Base-by-base conservation (phyloP, 2,329 filamentous ascomycete species). In the Cladorrhinum sp. region DNA sequence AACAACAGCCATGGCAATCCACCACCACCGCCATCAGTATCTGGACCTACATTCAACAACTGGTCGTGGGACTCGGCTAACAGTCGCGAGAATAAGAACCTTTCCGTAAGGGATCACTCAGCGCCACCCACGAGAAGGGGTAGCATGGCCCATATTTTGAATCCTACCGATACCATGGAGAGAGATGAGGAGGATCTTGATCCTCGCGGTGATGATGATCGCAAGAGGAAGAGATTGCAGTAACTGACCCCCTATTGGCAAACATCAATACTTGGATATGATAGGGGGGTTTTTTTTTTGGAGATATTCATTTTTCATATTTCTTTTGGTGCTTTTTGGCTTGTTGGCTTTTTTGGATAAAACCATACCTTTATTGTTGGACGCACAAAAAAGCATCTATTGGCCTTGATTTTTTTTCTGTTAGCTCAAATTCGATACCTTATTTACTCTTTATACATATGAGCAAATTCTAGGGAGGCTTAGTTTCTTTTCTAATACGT, bases 141-240 rank as follows among this genome's bases (percentile, higher is more conserved):
- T 23, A 86, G 83, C 71, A 85, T 86, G 82, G 83, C 83, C 0
- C 83, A 86, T 62, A 86, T 86, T 18, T 74, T 86, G n/a, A 86
- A 86, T 67, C 83, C 83, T 0, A 82, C 82, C 23, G 81, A 84
- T 56, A 84, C 80, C 20, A 77, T 76, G 5, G 83, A 85, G 70
- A 75, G 80, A 38, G 79, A 81, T 5, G 80, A 84, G 25, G 83
- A 85, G 59, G 83, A 82, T 10, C 25, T 62, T 50, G 81, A 83
- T 49, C 75, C 75, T 0, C 74, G 82, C 29, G 82, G 80, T 22
- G 82, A 86, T 22, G 82, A 85, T 10, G 83, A 85, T 65, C 77
- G 83, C 50, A 88, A 88, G 71, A 78, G 85, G 60, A 87, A 87
- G 72, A 79, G 85, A 58, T 74, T 86, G 66, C 64, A 65, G 50